These are phyloP conservation scores for Fragilariopsis cylindrus DNA, from an alignment of 108 stramenopile genomes.

Conservation along the genomic window DNA sequence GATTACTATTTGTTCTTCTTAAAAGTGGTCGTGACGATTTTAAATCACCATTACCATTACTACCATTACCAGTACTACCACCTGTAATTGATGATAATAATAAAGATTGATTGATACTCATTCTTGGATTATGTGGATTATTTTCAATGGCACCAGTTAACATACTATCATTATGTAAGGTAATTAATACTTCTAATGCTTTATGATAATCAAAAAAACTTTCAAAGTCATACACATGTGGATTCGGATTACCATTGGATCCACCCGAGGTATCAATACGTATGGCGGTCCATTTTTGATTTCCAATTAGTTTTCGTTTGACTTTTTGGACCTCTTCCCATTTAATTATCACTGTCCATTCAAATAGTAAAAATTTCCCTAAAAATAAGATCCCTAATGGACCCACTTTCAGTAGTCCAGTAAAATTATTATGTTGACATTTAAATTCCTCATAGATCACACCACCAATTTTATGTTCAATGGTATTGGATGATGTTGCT, in stretches of 20 bases:
- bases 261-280: not conserved
- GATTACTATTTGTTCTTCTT: not conserved
- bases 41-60: too few species aligned
- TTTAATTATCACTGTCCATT: conserved; percentile 30
- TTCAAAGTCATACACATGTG: conserved; percentile 25
- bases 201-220: conserved; percentile 27
- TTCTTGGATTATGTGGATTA: too few species aligned
- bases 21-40: not conserved
- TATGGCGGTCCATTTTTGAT: not conserved
- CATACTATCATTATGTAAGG: conserved; percentile 44
- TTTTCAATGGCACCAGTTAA: conserved; percentile 1
- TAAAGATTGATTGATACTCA: too few species aligned
- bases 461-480: conserved; percentile 6
- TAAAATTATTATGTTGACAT: conserved; percentile 42
- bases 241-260: not conserved
- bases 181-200: conserved; percentile 29
- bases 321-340: conserved; percentile 43
- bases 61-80: too few species aligned
- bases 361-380: conserved; percentile 50
- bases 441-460: conserved; percentile 14
- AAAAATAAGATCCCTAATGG: conserved; percentile 40
- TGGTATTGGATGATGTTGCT: not conserved
- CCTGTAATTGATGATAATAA: too few species aligned
- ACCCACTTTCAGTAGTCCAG: conserved; percentile 47
- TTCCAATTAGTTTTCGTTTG: conserved; percentile 16